Evolutionary conservation across 148 eudicot genomes (phyloP), one percentile per base, ranked within the genome.

Genomic region (Fagopyrum esculentum): DNA sequence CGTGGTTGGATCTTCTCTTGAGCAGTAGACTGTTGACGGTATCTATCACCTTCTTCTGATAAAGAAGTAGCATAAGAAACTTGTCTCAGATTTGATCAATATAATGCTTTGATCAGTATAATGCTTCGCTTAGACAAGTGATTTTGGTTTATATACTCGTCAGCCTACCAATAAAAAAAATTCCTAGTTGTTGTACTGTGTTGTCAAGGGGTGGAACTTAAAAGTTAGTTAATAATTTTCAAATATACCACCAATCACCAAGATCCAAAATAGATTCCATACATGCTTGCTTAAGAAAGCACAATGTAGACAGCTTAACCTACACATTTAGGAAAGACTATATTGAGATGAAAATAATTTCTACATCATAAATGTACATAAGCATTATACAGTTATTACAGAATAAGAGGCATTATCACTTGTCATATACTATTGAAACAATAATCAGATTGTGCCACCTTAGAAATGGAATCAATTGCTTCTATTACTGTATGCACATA

Each of bases 91-190:
- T n/a, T n/a, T n/a, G n/a, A n/a, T n/a, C n/a, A n/a, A n/a, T n/a
- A n/a, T n/a, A n/a, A n/a, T n/a, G n/a, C 98, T 82, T 94, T 94
- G 30, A 94, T 90, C 80, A 94, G 84, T 80, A 94, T 94, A 78
- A 94, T 86, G 80, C 98, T 94, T 48, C 98, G 98, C 82, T 94
- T 94, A 74, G 90, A 92, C 51, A 94, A 78, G 86, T 94, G 98
- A 75, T 91, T 85, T 79, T 86, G 97, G 76, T 78, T 85, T 80
- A 94, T 91, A 84, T 87, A 73, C 82, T 83, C 75, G 83, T 94
- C 97, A 78, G 91, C 90, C 98, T 74, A 75, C 4, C 56, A 9
- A 75, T 22, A 46, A 71, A 17, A 26, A 45, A 17, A 71, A 1
- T 4, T 26, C 6, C 9, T 46, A 46, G 47, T 13, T 66, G 46